These are phyloP conservation scores for Colletotrichum orchidophilum DNA, from an alignment of 2,329 filamentous ascomycete species.

Conservation along the genomic window DNA sequence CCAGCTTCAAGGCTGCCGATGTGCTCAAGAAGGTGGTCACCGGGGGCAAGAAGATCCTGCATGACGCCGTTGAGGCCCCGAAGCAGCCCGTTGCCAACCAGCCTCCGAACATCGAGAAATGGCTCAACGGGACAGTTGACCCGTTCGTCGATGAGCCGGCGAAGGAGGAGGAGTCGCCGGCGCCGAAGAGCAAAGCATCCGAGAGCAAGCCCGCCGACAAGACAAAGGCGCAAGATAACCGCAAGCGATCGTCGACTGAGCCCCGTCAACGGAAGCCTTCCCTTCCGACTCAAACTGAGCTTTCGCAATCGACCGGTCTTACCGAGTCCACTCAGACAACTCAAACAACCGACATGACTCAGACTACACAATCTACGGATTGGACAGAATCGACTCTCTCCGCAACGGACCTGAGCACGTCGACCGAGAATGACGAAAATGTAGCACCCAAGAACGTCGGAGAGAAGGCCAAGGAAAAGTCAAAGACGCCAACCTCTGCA, in stretches of 20 bases:
- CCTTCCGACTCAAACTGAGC: conserved; percentile 39
- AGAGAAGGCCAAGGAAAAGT: conserved; percentile 34
- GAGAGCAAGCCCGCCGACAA: conserved; percentile 43
- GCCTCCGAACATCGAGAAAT: conserved; percentile 72
- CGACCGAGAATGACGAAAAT: conserved; percentile 31
- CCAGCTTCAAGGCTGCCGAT: conserved; percentile 68
- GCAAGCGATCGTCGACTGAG: conserved; percentile 40
- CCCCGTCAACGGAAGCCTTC: conserved; percentile 36
- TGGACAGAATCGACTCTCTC: conserved; percentile 26
- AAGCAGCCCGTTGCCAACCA: conserved; percentile 61
- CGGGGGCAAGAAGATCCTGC: conserved; percentile 72
- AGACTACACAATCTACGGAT: conserved; percentile 29
- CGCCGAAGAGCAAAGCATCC: conserved; percentile 43
- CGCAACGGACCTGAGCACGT: conserved; percentile 19
- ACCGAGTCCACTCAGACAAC: conserved; percentile 28
- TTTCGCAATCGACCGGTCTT: conserved; percentile 23
- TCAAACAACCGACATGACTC: conserved; percentile 21
- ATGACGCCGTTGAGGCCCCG: conserved; percentile 67
- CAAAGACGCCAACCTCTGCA: conserved; percentile 45
- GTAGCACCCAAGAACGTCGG: conserved; percentile 13
- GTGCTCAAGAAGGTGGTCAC: conserved; percentile 72
- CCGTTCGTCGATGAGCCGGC: conserved; percentile 62
- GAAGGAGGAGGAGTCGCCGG: conserved; percentile 31
- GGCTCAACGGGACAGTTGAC: conserved; percentile 70
- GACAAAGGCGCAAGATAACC: conserved; percentile 34